Conservation (phyloP, 73 alveolate genomes). For the Tetrahymena malaccensis region DNA sequence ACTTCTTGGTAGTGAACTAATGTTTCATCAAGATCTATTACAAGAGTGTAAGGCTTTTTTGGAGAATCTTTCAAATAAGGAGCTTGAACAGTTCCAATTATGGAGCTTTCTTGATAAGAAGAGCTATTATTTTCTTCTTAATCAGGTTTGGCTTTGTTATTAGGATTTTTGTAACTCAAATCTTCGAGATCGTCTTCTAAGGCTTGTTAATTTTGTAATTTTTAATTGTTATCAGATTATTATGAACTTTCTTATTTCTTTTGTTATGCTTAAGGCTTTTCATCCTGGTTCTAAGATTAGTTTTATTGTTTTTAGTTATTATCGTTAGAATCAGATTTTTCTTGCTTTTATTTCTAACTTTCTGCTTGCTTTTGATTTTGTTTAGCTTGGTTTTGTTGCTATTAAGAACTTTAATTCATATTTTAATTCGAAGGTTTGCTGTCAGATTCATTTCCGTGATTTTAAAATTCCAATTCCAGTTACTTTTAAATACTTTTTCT, state of each 20-base stretch:
- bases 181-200: background rate
- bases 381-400: background rate
- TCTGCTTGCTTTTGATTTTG: background rate
- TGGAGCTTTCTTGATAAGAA: background rate
- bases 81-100: background rate
- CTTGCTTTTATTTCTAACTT: background rate
- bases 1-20: conserved; percentile 44
- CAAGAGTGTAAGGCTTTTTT: conserved; percentile 8
- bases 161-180: background rate
- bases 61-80: background rate
- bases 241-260: background rate
- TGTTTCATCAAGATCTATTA: conserved; percentile 64
- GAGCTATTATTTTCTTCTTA: background rate
- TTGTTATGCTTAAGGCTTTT: background rate
- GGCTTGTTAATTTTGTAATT: background rate
- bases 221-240: background rate
- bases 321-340: background rate
- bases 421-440: background rate
- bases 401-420: background rate
- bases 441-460: background rate
- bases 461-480: background rate
- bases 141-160: background rate
- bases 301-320: background rate
- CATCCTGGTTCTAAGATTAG: background rate
- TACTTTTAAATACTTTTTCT: background rate